A percentile compares a stretch with the other conserved stretches of the same genome.
These are phyloP conservation scores for Peltaster fructicola DNA, from an alignment of 2,329 filamentous ascomycete species.

Conservation along the genomic window DNA sequence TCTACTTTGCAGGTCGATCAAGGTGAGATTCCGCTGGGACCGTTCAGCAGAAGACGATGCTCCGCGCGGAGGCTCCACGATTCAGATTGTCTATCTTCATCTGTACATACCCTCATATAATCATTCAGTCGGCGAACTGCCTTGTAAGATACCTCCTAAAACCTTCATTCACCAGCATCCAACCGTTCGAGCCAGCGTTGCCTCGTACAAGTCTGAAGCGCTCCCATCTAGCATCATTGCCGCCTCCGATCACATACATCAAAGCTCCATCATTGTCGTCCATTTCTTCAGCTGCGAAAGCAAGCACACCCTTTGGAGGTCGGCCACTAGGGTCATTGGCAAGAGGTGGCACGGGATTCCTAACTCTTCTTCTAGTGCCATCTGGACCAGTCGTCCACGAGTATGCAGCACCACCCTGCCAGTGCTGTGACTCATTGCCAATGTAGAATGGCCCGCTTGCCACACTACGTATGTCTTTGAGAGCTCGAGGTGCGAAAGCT, in stretches of 20 bases:
- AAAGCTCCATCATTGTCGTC: slow-evolving; percentile 11
- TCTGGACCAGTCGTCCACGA: slow-evolving; percentile 19
- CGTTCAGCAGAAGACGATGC: too few species aligned
- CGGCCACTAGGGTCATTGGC: slow-evolving; percentile 36
- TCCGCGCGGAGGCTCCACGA: too few species aligned
- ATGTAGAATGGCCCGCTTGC: slow-evolving; percentile 66
- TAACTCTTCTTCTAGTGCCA: slow-evolving; percentile 16
- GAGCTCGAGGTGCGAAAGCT: slow-evolving; percentile 51
- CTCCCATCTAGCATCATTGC: slow-evolving; percentile 19
- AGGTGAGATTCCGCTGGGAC: too few species aligned
- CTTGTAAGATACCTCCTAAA: slow-evolving; percentile 18
- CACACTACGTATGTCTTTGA: slow-evolving; percentile 81
- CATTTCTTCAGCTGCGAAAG: slow-evolving; percentile 38
- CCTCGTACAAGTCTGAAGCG: slow-evolving; percentile 15
- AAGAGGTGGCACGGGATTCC: slow-evolving; percentile 25
- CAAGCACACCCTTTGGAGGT: slow-evolving; percentile 66
- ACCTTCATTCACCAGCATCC: slow-evolving; percentile 14
- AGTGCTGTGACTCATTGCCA: slow-evolving; percentile 39
- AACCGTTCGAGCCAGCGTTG: slow-evolving; percentile 8
- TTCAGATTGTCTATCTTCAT: too few species aligned
- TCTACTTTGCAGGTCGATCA: too few species aligned
- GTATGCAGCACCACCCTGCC: slow-evolving; percentile 16
- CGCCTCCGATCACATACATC: slow-evolving; percentile 18
- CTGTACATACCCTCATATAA: too few species aligned
- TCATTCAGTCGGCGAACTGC: slow-evolving; percentile 17